Evolutionary conservation across 78 protist genomes (phyloP).

Genomic region (Dictyostelium capitatum): DNA sequence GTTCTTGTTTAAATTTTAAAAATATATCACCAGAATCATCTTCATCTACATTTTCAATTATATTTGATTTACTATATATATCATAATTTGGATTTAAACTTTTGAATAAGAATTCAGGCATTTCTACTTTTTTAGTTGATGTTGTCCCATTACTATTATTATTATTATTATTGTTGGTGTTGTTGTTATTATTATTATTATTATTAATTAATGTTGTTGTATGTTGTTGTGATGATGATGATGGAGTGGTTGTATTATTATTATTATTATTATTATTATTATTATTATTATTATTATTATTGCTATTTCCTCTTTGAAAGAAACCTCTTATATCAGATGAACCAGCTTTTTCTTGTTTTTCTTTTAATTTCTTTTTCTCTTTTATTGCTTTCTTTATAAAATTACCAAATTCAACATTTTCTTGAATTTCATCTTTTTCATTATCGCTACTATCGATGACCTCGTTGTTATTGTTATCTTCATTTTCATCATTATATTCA

Average conservation of each 20-base stretch:
- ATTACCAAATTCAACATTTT: background rate
- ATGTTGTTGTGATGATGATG: background rate
- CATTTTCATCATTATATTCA: background rate
- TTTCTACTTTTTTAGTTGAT: background rate
- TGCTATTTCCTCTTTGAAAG: background rate
- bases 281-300: no score
- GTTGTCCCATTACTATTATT: background rate
- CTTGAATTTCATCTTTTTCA: constrained; percentile 1
- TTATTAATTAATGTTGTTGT: background rate
- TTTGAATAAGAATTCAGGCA: background rate
- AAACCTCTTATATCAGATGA: constrained; percentile 21
- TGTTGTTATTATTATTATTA: background rate
- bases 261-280: no score
- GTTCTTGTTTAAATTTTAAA: constrained; percentile 21
- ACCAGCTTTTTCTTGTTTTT: background rate
- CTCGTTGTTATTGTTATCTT: background rate
- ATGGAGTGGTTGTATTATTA: background rate
- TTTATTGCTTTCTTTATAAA: background rate
- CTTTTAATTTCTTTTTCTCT: constrained; percentile 8
- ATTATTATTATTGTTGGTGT: background rate
- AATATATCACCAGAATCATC: constrained; percentile 11
- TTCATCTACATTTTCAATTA: constrained; percentile 10
- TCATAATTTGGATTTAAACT: constrained; percentile 14
- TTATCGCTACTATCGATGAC: background rate
- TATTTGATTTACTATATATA: background rate